A percentile compares a stretch with the other conserved stretches of the same genome.
These are phyloP conservation scores for Pyricularia grisea DNA, from an alignment of 2,329 filamentous ascomycete species.

Conservation along the genomic window DNA sequence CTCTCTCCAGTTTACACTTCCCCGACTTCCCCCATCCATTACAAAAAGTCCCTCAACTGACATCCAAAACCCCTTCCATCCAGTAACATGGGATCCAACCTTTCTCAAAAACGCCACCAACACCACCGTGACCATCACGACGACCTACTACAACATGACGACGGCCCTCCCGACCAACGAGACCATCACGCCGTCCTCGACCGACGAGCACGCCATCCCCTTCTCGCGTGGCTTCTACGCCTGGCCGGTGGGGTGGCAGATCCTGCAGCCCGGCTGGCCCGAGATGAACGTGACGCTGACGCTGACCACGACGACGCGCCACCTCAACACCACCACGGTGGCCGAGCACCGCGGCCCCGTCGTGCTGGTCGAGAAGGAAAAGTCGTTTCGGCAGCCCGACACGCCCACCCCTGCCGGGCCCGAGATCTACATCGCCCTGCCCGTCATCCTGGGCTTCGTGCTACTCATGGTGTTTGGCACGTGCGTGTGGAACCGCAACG, in stretches of 20 bases:
- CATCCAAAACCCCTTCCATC: slow-evolving; percentile 2
- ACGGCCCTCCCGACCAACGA: slow-evolving; percentile 7
- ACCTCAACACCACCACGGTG: slow-evolving; percentile 18
- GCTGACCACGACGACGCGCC: slow-evolving; percentile 24
- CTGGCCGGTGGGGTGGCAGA: slow-evolving; percentile 27
- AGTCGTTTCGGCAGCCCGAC: slow-evolving; percentile 20
- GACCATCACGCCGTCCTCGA: slow-evolving; percentile 5
- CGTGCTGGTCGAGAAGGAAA: slow-evolving; percentile 28
- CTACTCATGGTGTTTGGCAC: slow-evolving; percentile 41
- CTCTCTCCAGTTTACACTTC: too few relatives aligned
- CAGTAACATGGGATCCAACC: slow-evolving; percentile 48
- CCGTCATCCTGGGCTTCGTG: slow-evolving; percentile 37
- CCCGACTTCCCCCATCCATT: too few relatives aligned
- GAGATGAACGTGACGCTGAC: slow-evolving; percentile 38
- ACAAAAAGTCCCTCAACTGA: neutral
- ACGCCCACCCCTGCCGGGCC: slow-evolving; percentile 23
- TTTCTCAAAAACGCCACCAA: slow-evolving; percentile 35
- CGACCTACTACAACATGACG: slow-evolving; percentile 30
- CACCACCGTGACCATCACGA: slow-evolving; percentile 22
- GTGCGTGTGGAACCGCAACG: slow-evolving; percentile 44
- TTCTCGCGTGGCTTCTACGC: slow-evolving; percentile 35
- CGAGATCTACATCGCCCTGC: slow-evolving; percentile 43
- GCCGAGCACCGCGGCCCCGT: slow-evolving; percentile 28
- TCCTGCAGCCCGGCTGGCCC: slow-evolving; percentile 24
- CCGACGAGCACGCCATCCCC: slow-evolving; percentile 19